A percentile compares a stretch with the other conserved stretches of the same genome.
phyloP scores from a whole-genome alignment of 768 basidiomycete genomes.

The Suillus subaureus region DNA sequence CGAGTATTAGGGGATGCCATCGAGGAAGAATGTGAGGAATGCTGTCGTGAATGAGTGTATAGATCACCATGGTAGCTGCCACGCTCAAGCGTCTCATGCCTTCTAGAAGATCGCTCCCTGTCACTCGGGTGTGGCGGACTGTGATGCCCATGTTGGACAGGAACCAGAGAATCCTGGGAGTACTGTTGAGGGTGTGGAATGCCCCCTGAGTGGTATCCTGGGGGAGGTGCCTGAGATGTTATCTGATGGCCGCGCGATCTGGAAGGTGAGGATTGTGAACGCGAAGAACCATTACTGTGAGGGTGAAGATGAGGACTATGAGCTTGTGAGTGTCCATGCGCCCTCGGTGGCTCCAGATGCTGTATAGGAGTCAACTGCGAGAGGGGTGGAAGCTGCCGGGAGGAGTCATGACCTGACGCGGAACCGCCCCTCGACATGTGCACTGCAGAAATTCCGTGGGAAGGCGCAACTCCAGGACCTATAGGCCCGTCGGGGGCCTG shows the following conservation, averaged over 20 bases:
- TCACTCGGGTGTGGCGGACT: slow-evolving; percentile 52
- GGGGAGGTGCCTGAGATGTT: slow-evolving; percentile 34
- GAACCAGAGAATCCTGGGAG: slow-evolving; percentile 43
- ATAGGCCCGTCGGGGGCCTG: slow-evolving; percentile 52
- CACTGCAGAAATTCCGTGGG: slow-evolving; percentile 39
- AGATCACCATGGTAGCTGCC: slow-evolving; percentile 36
- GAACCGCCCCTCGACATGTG: slow-evolving; percentile 49
- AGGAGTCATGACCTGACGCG: slow-evolving; percentile 41
- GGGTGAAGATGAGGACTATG: slow-evolving; percentile 46
- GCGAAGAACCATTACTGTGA: slow-evolving; percentile 43
- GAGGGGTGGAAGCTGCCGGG: slow-evolving; percentile 52
- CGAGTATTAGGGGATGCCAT: slow-evolving; percentile 36
- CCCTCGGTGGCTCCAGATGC: slow-evolving; percentile 37
- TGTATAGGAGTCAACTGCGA: slow-evolving; percentile 49
- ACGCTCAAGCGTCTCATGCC: slow-evolving; percentile 50
- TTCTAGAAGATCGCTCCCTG: slow-evolving; percentile 45
- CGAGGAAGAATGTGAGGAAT: slow-evolving; percentile 35
- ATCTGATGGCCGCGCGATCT: slow-evolving; percentile 52
- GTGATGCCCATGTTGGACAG: slow-evolving; percentile 48
- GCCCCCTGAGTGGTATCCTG: slow-evolving; percentile 38
- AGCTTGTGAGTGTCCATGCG: slow-evolving; percentile 36
- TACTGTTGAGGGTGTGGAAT: slow-evolving; percentile 48
- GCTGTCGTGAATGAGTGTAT: slow-evolving; percentile 35
- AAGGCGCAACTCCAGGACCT: slow-evolving; percentile 40
- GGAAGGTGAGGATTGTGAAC: slow-evolving; percentile 50